Percentiles rank a stretch among this genome's conserved stretches.
These are phyloP conservation scores for Polytrichum formosum DNA, from an alignment of 225 moss, liverwort and hornwort genomes.

Conservation along the genomic window DNA sequence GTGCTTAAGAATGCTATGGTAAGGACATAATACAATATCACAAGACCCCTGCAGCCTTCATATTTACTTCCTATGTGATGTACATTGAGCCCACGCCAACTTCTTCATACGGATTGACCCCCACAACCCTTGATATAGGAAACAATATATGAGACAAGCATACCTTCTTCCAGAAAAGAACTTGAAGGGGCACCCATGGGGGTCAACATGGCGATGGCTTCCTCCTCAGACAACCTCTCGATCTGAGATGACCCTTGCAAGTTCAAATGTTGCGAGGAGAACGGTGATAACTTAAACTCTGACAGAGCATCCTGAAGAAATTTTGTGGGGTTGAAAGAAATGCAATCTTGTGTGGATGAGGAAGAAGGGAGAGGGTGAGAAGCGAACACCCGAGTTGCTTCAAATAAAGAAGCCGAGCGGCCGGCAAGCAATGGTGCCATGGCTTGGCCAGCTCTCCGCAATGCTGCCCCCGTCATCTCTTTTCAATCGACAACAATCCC, in stretches of 20 bases:
- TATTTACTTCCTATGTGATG: no score
- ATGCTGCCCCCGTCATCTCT: conserved; percentile 33
- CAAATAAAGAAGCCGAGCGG: conserved; percentile 18
- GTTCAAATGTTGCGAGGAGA: neutral
- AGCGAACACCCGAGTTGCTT: conserved; percentile 13
- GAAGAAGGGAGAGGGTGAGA: conserved; percentile 13
- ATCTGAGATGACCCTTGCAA: neutral
- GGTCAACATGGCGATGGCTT: conserved; percentile 45
- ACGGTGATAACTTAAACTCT: conserved; percentile 28
- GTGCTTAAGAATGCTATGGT: no score
- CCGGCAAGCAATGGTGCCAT: conserved; percentile 2
- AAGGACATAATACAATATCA: no score
- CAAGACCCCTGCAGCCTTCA: no score
- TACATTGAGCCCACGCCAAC: no score
- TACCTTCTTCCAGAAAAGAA: conserved; percentile 61
- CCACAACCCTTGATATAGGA: neutral
- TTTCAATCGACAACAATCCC: neutral
- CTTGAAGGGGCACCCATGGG: conserved; percentile 74
- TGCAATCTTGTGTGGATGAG: conserved; percentile 9
- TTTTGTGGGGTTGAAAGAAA: conserved; percentile 5
- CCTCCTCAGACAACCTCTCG: conserved; percentile 21
- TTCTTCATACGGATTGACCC: neutral
- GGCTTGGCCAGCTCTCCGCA: conserved; percentile 39
- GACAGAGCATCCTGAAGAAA: conserved; percentile 29
- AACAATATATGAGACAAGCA: conserved; percentile 1